Evolutionary conservation across 768 basidiomycete species (phyloP), one percentile per base, ranked within the genome.

Genomic region (Leucocoprinus sp.): DNA sequence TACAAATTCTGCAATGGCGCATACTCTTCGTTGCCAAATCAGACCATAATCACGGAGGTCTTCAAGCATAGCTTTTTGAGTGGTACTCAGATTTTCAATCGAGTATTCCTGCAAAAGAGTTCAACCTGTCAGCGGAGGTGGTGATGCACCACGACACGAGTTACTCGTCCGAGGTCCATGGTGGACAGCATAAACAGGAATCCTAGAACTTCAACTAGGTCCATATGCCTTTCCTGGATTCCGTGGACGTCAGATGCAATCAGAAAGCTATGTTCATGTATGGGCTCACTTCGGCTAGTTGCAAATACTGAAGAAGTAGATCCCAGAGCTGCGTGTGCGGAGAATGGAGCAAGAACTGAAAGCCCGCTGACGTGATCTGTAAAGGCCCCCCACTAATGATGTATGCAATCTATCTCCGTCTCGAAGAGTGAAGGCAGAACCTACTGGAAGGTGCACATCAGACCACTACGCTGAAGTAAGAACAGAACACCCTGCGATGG

Each of bases 171-270:
- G 5, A 98, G 78, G 58, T 96, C 91, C 81, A 93, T 93, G 3
- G 89, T 96, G 1, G 93, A 93, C 50, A 99, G 72, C 85, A 97
- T 96, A 71, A 98, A 93, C 39, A 97, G 71, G 64, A 98, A 93
- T 52, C 85, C 84, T 45, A 98, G 72, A 7, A 96, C 87, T 60
- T 95, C 90, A 7, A 97, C 90, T 0, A 93, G 71, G 63, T 95
- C 93, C 81, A 93, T 90, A 57, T 82, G 76, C 46, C 89, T 75
- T 66, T 88, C 83, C 85, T 91, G 58, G 24, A 35, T 50, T 46
- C 41, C 39, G 37, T 35, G 52, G 55, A 48, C 29, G 28, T 45
- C 52, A 56, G 54, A 48, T 40, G 53, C 42, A n/a, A 45, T 37
- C 38, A 41, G 53, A 50, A 49, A 29, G 40, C 50, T 42, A 52